These are phyloP conservation scores for Phytophthora quininea DNA, from an alignment of 352 stramenopile genomes.

Conservation along the genomic window DNA sequence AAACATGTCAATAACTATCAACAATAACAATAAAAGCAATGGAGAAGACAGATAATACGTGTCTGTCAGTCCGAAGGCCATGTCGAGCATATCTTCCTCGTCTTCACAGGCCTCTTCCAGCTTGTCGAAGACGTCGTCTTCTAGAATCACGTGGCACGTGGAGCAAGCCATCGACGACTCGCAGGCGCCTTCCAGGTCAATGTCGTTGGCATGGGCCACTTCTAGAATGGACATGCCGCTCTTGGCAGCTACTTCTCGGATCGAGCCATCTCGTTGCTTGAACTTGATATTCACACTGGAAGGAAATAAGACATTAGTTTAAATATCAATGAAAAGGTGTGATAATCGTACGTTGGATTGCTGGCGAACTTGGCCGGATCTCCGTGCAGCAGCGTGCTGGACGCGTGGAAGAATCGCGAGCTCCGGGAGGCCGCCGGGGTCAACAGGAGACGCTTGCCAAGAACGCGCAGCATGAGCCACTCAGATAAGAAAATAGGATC, in stretches of 20 bases:
- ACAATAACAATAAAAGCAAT: background rate
- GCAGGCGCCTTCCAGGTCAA: constrained; percentile 94
- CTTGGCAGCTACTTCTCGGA: constrained; percentile 72
- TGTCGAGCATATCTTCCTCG: constrained; percentile 99
- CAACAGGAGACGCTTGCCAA: constrained; percentile 30
- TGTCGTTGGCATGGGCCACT: constrained; percentile 92
- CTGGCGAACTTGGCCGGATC: constrained; percentile 63
- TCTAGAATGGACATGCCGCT: constrained; percentile 90
- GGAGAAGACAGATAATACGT: constrained; percentile 55
- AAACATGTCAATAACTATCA: background rate
- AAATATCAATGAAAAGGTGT: background rate
- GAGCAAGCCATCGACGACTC: constrained; percentile 97
- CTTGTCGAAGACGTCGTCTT: constrained; percentile 91
- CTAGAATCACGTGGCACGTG: constrained; percentile 98
- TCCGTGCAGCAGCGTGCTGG: constrained; percentile 47
- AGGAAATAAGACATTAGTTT: background rate
- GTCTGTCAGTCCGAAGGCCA: constrained; percentile 97
- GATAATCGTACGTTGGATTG: constrained; percentile 60
- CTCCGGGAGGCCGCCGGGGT: constrained; percentile 6
- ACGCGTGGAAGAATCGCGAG: constrained; percentile 52
- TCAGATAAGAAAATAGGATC: too few species aligned
- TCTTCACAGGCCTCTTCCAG: constrained; percentile 94
- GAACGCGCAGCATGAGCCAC: constrained; percentile 36
- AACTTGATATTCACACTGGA: constrained; percentile 82
- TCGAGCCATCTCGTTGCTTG: constrained; percentile 60